phyloP scores from a whole-genome alignment of 2,329 filamentous ascomycete genomes.

The Arthrobotrys iridis region DNA sequence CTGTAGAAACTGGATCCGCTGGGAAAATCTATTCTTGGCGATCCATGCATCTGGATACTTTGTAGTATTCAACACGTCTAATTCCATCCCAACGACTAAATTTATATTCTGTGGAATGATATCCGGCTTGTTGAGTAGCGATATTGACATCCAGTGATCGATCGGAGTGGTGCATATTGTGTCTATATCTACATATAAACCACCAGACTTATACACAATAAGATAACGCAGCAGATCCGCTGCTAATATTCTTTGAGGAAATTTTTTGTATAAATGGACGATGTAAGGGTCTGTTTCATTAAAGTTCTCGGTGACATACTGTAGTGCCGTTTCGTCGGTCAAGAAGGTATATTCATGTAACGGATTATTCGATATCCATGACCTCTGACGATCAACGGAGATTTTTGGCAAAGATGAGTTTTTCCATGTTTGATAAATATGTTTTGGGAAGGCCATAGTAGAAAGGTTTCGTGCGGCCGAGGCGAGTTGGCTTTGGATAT shows the following conservation, averaged over 20 bases:
- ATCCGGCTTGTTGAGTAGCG: not conserved
- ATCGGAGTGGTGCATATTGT: conserved; percentile 9
- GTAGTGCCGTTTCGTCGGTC: not conserved
- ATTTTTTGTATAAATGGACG: conserved; percentile 15
- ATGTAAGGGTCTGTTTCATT: conserved; percentile 28
- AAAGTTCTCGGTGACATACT: conserved; percentile 22
- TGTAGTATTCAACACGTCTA: conserved; percentile 9
- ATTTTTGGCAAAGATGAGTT: not conserved
- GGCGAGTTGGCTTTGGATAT: conserved; percentile 7
- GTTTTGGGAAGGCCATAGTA: conserved; percentile 9
- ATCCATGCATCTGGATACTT: conserved; percentile 16
- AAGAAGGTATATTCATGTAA: conserved; percentile 11
- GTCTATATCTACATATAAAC: conserved; percentile 23
- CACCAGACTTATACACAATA: conserved; percentile 16
- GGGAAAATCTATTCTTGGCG: not conserved
- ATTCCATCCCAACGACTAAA: conserved; percentile 22
- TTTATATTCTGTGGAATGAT: conserved; percentile 18
- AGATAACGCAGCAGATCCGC: conserved; percentile 27
- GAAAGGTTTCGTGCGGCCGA: conserved; percentile 6
- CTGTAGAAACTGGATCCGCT: conserved; percentile 29
- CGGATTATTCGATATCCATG: conserved; percentile 13
- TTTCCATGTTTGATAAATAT: conserved; percentile 33
- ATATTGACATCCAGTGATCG: conserved; percentile 6
- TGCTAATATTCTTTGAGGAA: conserved; percentile 27
- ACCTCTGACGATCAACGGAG: not conserved